These are phyloP conservation scores for Inga laurina DNA, from an alignment of 306 rosid species.

Conservation along the genomic window DNA sequence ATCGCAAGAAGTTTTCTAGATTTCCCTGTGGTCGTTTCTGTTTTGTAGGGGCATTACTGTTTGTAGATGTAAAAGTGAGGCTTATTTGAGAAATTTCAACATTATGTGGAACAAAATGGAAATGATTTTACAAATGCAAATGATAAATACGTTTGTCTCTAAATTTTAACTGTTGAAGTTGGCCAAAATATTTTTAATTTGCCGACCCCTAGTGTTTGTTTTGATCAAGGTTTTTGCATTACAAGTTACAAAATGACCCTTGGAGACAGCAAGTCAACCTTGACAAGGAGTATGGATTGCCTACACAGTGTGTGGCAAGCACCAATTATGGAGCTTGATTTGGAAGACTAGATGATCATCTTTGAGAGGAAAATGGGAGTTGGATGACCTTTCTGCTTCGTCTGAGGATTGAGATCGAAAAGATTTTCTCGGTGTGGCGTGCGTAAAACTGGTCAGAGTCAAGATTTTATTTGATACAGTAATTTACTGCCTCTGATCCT, in stretches of 20 bases:
- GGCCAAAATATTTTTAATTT: background rate
- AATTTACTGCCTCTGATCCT: background rate
- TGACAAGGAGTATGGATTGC: slow-evolving; percentile 54
- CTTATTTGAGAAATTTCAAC: background rate
- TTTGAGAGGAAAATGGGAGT: background rate
- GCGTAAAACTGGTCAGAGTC: background rate
- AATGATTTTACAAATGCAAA: slow-evolving; percentile 5
- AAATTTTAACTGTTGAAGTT: background rate
- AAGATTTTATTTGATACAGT: slow-evolving; percentile 2
- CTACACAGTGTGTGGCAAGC: slow-evolving; percentile 45
- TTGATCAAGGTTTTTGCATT: slow-evolving; percentile 50
- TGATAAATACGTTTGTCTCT: background rate
- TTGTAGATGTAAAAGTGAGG: background rate
- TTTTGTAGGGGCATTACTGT: background rate
- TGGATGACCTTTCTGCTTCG: background rate
- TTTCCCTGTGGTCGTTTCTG: background rate
- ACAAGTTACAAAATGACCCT: slow-evolving; percentile 67
- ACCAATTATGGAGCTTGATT: slow-evolving; percentile 29
- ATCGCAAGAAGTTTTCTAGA: background rate
- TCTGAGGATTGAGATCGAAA: background rate
- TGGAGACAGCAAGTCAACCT: slow-evolving; percentile 51
- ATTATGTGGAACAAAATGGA: background rate
- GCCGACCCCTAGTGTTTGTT: slow-evolving; percentile 4
- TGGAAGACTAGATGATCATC: slow-evolving; percentile 1
- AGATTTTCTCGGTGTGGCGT: background rate